Conservation (phyloP, 2,329 filamentous ascomycete genomes). For the Aureobasidium lini region DNA sequence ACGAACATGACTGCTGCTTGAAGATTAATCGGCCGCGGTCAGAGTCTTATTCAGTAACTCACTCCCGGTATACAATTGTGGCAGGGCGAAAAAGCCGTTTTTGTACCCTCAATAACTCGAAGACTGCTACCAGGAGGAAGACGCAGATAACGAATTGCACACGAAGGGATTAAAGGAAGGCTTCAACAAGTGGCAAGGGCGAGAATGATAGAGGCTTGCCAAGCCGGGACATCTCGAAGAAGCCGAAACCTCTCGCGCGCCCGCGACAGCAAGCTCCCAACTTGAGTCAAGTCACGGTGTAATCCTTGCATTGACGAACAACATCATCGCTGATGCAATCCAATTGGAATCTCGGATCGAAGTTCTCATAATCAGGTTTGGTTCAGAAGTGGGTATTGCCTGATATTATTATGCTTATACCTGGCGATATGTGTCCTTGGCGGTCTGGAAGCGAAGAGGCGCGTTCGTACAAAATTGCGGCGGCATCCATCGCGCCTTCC, state of each 20-base stretch:
- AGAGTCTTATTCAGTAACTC: too few relatives aligned
- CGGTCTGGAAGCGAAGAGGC: background rate
- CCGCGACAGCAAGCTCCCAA: background rate
- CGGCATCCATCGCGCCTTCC: background rate
- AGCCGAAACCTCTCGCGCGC: background rate
- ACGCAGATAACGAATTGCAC: too few relatives aligned
- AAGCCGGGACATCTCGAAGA: background rate
- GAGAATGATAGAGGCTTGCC: background rate
- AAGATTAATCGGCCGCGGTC: too few relatives aligned
- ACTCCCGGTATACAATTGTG: too few relatives aligned
- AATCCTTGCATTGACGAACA: background rate
- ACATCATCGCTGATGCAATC: background rate
- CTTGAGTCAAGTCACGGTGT: background rate
- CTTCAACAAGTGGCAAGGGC: background rate
- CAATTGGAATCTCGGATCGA: too few relatives aligned
- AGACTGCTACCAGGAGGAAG: too few relatives aligned
- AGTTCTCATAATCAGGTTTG: background rate
- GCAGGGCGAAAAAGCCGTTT: too few relatives aligned
- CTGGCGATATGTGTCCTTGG: background rate
- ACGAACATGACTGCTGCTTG: too few relatives aligned
- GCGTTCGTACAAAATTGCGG: background rate
- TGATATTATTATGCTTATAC: background rate
- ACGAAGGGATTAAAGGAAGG: background rate
- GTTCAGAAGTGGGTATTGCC: background rate
- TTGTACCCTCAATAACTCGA: too few relatives aligned